Evolutionary conservation across 2,329 filamentous ascomycete genomes (phyloP).

Genomic region (Neoarthrinium moseri): DNA sequence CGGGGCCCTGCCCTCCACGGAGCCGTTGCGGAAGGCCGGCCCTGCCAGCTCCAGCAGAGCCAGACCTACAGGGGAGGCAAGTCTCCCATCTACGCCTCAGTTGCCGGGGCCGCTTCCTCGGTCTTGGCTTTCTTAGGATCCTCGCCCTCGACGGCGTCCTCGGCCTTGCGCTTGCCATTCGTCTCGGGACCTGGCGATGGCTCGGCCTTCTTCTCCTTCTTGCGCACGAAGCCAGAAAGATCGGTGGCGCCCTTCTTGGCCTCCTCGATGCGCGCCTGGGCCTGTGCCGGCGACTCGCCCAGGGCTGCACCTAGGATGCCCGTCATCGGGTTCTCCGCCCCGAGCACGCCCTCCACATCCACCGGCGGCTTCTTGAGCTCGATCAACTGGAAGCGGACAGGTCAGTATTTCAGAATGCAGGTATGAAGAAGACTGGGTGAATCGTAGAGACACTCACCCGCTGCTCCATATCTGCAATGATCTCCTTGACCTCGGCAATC

Average conservation of each 20-base stretch:
- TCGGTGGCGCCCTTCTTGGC: slow-evolving; percentile 74
- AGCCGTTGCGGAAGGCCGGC: too few relatives aligned
- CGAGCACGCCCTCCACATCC: slow-evolving; percentile 54
- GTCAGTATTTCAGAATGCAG: slow-evolving; percentile 15
- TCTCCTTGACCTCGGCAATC: slow-evolving; percentile 73
- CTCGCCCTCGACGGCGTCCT: slow-evolving; percentile 29
- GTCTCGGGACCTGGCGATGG: slow-evolving; percentile 23
- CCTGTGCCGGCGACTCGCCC: slow-evolving; percentile 60
- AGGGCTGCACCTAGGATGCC: slow-evolving; percentile 64
- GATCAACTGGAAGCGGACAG: slow-evolving; percentile 48
- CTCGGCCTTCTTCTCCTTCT: slow-evolving; percentile 42
- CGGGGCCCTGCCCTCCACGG: too few relatives aligned
- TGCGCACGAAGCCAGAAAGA: slow-evolving; percentile 71
- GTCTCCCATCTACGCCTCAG: slow-evolving; percentile 4
- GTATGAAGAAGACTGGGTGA: slow-evolving; percentile 21
- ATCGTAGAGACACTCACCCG: slow-evolving; percentile 48
- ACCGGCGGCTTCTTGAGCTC: slow-evolving; percentile 67
- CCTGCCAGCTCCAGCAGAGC: too few relatives aligned
- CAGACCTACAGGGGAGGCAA: too few relatives aligned
- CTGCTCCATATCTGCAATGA: slow-evolving; percentile 76
- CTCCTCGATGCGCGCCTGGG: slow-evolving; percentile 66
- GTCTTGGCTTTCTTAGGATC: slow-evolving; percentile 36
- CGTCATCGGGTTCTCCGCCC: slow-evolving; percentile 47
- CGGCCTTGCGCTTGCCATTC: slow-evolving; percentile 44
- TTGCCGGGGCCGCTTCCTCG: slow-evolving; percentile 18